phyloP scores from a whole-genome alignment of 1,284 basidiomycete genomes.

The Meira nashicola region DNA sequence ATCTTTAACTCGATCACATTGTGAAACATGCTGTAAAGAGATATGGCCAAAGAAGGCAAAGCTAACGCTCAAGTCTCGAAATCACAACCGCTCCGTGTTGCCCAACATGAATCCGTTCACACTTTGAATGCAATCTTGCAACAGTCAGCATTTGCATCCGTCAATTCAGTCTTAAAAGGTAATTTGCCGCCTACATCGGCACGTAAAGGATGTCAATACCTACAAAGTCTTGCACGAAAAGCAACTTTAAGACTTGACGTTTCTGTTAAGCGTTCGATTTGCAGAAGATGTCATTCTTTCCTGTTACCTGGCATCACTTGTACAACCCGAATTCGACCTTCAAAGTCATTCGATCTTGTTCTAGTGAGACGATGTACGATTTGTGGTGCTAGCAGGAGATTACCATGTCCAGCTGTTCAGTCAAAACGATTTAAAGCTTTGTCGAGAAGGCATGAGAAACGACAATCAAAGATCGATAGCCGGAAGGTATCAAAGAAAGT shows the following conservation, averaged over 20 bases:
- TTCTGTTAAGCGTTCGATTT: not conserved
- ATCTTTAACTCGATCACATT: too few species aligned
- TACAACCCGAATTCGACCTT: not conserved
- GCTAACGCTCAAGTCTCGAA: too few species aligned
- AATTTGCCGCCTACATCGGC: not conserved
- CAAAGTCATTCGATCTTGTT: not conserved
- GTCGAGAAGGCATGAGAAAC: too few species aligned
- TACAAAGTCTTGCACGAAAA: not conserved
- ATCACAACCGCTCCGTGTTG: not conserved
- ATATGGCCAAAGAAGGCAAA: too few species aligned
- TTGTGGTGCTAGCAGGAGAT: not conserved
- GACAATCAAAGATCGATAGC: too few species aligned
- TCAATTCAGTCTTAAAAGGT: not conserved
- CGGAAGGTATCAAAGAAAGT: too few species aligned
- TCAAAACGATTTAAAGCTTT: too few species aligned
- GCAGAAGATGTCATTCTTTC: not conserved
- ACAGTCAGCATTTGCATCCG: not conserved
- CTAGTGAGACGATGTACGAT: not conserved
- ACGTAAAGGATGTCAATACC: not conserved
- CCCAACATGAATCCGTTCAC: constrained; percentile 1
- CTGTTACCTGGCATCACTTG: constrained; percentile 1
- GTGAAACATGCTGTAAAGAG: too few species aligned
- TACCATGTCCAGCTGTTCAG: too few species aligned
- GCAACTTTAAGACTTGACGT: not conserved
- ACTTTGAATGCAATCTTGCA: not conserved